Evolutionary conservation across 1,284 basidiomycete species (phyloP).

Genomic region (Megacollybia platyphylla): DNA sequence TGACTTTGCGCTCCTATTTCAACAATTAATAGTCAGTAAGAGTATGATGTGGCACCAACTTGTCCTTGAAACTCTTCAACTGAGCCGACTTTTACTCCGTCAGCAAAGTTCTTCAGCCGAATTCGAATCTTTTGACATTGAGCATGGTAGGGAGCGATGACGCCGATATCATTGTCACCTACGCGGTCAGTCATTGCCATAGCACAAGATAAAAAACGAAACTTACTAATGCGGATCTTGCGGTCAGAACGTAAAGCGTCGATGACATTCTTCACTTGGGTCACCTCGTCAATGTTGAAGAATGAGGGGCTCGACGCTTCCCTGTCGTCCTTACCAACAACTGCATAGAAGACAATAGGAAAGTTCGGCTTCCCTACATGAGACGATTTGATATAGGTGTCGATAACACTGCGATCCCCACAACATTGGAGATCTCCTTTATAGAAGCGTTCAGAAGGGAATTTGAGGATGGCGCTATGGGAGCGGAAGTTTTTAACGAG

Average conservation of each 20-base stretch:
- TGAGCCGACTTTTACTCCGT: slow-evolving; percentile 37
- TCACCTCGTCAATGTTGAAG: slow-evolving; percentile 48
- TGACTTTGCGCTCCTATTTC: not conserved
- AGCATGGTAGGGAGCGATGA: slow-evolving; percentile 44
- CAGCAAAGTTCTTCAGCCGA: slow-evolving; percentile 17
- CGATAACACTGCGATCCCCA: slow-evolving; percentile 25
- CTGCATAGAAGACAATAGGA: slow-evolving; percentile 47
- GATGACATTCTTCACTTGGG: slow-evolving; percentile 27
- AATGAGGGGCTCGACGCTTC: slow-evolving; percentile 54
- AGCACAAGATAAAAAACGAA: slow-evolving; percentile 11
- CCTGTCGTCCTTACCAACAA: slow-evolving; percentile 45
- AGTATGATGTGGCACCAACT: slow-evolving; percentile 17
- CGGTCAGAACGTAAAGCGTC: not conserved
- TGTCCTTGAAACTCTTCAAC: slow-evolving; percentile 57
- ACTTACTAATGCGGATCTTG: not conserved
- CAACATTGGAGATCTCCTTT: slow-evolving; percentile 33
- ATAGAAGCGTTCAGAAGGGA: slow-evolving; percentile 47
- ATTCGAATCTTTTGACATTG: slow-evolving; percentile 34
- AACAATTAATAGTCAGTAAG: not conserved
- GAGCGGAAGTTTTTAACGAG: slow-evolving; percentile 49
- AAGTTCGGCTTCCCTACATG: slow-evolving; percentile 32
- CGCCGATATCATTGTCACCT: slow-evolving; percentile 32
- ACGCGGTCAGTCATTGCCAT: slow-evolving; percentile 5
- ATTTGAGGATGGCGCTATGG: slow-evolving; percentile 39
- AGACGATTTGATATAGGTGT: slow-evolving; percentile 23